Conservation (phyloP, 2,329 filamentous ascomycete species). For the Neopestalotiopsis rosae region DNA sequence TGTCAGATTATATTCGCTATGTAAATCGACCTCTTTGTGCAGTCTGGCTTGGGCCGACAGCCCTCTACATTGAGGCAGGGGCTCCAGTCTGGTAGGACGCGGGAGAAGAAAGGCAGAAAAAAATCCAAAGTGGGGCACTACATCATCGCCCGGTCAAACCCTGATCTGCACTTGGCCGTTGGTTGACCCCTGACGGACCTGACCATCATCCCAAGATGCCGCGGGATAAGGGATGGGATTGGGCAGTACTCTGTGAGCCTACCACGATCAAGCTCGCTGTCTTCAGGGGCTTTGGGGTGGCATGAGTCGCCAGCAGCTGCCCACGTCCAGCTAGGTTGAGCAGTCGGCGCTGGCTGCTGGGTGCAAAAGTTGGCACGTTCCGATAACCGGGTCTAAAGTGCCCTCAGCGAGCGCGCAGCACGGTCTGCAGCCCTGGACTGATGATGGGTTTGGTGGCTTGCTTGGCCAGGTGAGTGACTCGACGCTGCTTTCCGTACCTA, state of each 20-base stretch:
- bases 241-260: background rate
- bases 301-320: background rate
- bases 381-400: conserved; percentile 15
- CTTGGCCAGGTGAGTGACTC: background rate
- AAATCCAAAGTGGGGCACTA: conserved; percentile 31
- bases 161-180: conserved; percentile 30
- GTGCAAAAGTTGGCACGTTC: conserved; percentile 6
- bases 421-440: conserved; percentile 1
- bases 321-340: background rate
- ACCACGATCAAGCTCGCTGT: background rate
- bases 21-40: background rate
- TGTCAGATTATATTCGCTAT: no score
- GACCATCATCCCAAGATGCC: conserved; percentile 24
- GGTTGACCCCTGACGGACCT: conserved; percentile 22
- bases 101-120: conserved; percentile 13
- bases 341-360: background rate
- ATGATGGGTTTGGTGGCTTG: background rate
- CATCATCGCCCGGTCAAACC: conserved; percentile 31
- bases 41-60: background rate
- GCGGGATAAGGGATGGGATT: conserved; percentile 21
- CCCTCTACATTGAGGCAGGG: background rate
- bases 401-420: background rate
- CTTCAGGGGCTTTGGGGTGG: background rate
- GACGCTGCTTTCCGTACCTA: background rate
- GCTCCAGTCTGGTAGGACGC: background rate